phyloP scores from a whole-genome alignment of 257 asterid genomes.

The Capsicum pubescens region DNA sequence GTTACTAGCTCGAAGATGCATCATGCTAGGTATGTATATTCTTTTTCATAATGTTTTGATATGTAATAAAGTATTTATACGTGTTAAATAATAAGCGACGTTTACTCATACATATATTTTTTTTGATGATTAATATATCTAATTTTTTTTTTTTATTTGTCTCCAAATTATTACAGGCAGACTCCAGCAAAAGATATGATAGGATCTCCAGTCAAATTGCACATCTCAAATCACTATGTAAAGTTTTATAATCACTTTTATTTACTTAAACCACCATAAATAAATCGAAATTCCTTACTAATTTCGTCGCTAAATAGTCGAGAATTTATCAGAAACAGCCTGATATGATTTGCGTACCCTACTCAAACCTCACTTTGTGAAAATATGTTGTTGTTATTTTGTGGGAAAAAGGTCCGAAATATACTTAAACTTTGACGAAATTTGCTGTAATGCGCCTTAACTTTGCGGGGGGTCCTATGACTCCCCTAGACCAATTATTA shows the following conservation, averaged over 20 bases:
- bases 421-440: no score
- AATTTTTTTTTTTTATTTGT: not conserved
- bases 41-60: no score
- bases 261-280: not conserved
- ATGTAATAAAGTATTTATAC: no score
- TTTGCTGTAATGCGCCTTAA: no score
- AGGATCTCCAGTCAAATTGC: slow-evolving; percentile 46
- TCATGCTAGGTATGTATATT: not conserved
- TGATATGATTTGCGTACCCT: no score
- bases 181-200: slow-evolving; percentile 6
- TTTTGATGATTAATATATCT: not conserved
- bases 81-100: no score
- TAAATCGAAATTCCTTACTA: not conserved
- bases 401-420: no score
- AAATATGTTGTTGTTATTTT: no score
- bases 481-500: no score
- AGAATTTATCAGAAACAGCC: no score
- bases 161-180: slow-evolving; percentile 32
- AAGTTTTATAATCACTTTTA: not conserved
- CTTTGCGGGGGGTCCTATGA: no score
- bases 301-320: not conserved
- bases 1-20: not conserved
- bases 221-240: slow-evolving; percentile 39
- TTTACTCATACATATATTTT: not conserved
- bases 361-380: no score